Base-by-base conservation (phyloP, 176 grass and related monocot species). In the Coix lacrymajobi region DNA sequence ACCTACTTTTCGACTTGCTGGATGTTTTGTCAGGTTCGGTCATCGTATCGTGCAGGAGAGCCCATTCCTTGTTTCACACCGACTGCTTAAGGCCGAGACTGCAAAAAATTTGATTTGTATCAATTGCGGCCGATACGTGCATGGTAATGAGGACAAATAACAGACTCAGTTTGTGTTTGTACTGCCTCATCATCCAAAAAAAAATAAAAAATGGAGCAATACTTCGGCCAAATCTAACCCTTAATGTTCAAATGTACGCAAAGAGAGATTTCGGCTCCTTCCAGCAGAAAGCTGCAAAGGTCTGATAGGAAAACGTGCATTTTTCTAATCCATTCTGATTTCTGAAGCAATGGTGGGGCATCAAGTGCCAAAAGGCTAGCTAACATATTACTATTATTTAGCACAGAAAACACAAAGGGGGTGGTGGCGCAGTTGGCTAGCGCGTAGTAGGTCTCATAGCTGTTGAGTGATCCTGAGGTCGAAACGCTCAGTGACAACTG, bases 391-490 rank as follows among this genome's bases (percentile, higher is more conserved):
- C 2, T 11, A 13, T 43, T 43, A 8, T 43, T 43, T 45, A 45
- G 46, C 49, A 52, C 52, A 12, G 2, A 0, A 0, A 4, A 3
- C 11, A 44, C 24, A n/a, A n/a, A n/a, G n/a, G 86, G 92, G 90
- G 90, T 91, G 86, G 90, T 95, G 88, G 90, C 84, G 92, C 87
- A 95, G 92, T 93, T 98, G 90, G 95, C 84, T 95, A 91, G 92
- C 86, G 84, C 92, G 88, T 91, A 93, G 90, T n/a, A n/a, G n/a
- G 92, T 94, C 90, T 97, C 92, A 92, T 92, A 91, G n/a, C n/a
- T n/a, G n/a, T n/a, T 84, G 90, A 85, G 92, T 92, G 0, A 92
- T 90, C 90, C 83, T 90, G 92, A 92, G 94, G 83, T 94, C 83
- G 49, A 54, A 54, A 22, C 0, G 19, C 49, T 22, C 49, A 0